Conservation (phyloP, 352 stramenopile genomes). For the Phytopythium boreale region DNA sequence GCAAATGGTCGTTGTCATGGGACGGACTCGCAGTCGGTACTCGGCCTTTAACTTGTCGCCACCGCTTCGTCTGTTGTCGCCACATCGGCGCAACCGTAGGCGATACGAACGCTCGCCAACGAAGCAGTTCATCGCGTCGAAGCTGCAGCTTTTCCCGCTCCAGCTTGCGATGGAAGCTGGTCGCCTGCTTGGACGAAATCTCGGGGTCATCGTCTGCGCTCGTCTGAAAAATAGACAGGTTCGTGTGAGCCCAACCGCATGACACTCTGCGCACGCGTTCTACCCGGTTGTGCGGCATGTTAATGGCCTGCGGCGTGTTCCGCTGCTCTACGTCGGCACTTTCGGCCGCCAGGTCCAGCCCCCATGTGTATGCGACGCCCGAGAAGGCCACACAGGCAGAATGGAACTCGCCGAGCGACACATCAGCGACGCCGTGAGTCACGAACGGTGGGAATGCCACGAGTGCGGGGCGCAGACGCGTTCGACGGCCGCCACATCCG, state of each 20-base stretch:
- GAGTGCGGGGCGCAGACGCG: conserved; percentile 39
- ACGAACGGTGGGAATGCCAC: conserved; percentile 37
- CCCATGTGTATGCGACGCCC: conserved; percentile 56
- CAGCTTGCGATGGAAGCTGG: conserved; percentile 27
- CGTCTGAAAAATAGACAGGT: conserved; percentile 42
- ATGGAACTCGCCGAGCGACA: conserved; percentile 72
- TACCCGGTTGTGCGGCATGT: conserved; percentile 19
- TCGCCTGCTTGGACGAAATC: conserved; percentile 15
- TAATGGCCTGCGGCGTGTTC: conserved; percentile 24
- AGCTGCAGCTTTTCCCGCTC: conserved; percentile 21
- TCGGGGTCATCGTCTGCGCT: background rate
- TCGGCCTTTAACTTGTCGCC: background rate
- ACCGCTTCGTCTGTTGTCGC: background rate
- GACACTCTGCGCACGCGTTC: conserved; percentile 44
- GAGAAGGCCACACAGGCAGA: conserved; percentile 48
- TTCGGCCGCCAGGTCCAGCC: conserved; percentile 51
- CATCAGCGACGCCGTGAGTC: conserved; percentile 45
- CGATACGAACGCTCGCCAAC: conserved; percentile 20
- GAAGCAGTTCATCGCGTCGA: conserved; percentile 21
- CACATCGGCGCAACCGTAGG: background rate
- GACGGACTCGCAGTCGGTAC: background rate
- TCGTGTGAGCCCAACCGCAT: conserved; percentile 68
- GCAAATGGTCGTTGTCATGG: background rate
- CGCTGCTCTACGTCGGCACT: conserved; percentile 37
- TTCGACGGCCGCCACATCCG: conserved; percentile 52